phyloP scores from a whole-genome alignment of 208 protist genomes.

The Acanthamoeba sp. region DNA sequence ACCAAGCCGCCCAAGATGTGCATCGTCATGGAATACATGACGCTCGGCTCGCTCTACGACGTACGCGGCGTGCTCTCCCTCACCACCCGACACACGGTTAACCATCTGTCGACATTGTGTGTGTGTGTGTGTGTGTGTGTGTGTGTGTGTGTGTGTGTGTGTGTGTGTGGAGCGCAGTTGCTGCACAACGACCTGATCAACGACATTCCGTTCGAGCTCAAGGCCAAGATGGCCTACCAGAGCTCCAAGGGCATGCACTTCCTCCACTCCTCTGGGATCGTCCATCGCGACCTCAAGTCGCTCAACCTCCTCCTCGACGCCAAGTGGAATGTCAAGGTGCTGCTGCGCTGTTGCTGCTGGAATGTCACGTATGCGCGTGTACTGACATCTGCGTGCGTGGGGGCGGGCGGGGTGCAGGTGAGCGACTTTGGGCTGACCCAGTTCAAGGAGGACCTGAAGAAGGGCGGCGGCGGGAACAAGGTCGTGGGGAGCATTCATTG shows the following conservation, averaged over 20 bases:
- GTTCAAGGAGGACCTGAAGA: constrained; percentile 12
- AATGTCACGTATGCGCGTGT: not conserved
- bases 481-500: not conserved
- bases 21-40: constrained; percentile 75
- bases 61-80: not conserved
- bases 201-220: constrained; percentile 31
- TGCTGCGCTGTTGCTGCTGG: not conserved
- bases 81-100: not conserved
- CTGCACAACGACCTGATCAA: constrained; percentile 50
- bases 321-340: constrained; percentile 61
- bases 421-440: constrained; percentile 23
- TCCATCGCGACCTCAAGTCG: constrained; percentile 53
- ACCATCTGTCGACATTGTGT: not conserved
- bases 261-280: constrained; percentile 60
- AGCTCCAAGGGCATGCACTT: constrained; percentile 67
- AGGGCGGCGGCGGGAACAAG: not conserved
- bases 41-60: constrained; percentile 54
- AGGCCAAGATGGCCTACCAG: constrained; percentile 71
- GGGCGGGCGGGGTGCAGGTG: not conserved
- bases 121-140: too few relatives aligned
- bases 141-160: too few relatives aligned
- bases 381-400: not conserved
- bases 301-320: constrained; percentile 59
- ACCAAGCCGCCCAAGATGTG: constrained; percentile 52
- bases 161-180: not conserved